Evolutionary conservation across 352 stramenopile species (phyloP), one percentile per base, ranked within the genome.

Genomic region (Globisporangium radiosum): DNA sequence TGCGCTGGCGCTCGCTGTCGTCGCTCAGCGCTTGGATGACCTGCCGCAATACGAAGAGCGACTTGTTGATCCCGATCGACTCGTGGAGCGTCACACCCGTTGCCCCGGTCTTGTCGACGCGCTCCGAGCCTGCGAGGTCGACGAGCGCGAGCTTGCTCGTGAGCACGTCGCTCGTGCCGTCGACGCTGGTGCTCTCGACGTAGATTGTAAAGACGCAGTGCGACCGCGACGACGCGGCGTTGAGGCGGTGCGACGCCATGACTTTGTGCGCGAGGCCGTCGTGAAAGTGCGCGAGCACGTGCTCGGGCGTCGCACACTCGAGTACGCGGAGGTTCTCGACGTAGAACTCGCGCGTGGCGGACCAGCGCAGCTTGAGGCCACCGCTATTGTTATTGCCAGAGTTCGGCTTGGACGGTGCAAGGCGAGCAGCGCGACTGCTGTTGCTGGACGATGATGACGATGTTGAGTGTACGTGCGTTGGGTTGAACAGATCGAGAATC

Each of bases 61-160:
- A 81, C 56, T 83, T 81, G 71, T 86, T 86, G 63, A 86, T 86
- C 15, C 74, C 74, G 40, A 86, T 81, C 1, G 71, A 81, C 52
- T 83, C 76, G 56, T 79, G 71, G 17, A 86, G 60, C 13, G 73
- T 83, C 9, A 81, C 59, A 2, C 72, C 75, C 2, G 71, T 84
- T 5, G 76, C 75, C 6, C 77, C 76, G 0, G 75, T 88, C 63
- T 85, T 81, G 59, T 78, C 69, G 36, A 87, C 66, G 9, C 77
- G 72, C 59, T 88, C 78, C 0, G 76, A 87, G 8, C 78, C 76
- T 1, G 78, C 78, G n/a, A 88, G 67, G 50, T 88, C 78, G 3
- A 87, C 78, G 9, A 85, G 64, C 47, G 71, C 71, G n/a, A 84
- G 72, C 25, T 84, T 84, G 54, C 71, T 79, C 10, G 78, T 66